Base-by-base conservation (phyloP, 225 moss, liverwort and hornwort species). In the Thuidium tamariscinum region DNA sequence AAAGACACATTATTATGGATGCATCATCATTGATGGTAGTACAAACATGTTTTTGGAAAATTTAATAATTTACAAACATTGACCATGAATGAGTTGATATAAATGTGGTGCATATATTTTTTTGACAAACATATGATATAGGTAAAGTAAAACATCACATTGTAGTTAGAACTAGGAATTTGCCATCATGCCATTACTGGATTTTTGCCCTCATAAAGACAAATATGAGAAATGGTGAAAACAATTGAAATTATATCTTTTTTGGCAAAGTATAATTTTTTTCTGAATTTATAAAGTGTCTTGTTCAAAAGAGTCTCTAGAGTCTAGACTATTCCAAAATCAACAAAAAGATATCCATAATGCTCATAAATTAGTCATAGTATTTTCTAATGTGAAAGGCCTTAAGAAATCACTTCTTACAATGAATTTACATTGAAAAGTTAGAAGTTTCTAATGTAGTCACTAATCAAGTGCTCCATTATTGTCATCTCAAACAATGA, bases 241-340 rank as follows among this genome's bases (percentile, higher is more conserved):
- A 7, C 4, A 67, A 7, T 22, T 22, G 6, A 21, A 67, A 6
- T 36, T 17, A 18, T 64, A 64, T 22, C 39, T 67, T 23, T 37
- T 3, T 6, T 0, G 0, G 11, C n/a, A 21, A 21, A 6, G 22
- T 6, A 19, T 39, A 5, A 67, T 7, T 22, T 36, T 36, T 3
- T 21, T 36, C 11, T 11, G 21, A 21, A 36, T 5, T 11, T 36
- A 21, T 36, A 6, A 36, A 36, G 19, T 66, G 1, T 32, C 16
- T 2, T 36, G 4, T 2, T 11, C 11, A 6, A 36, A 11, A n/a
- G 36, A 20, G 1, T 5, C 10, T 19, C 0, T 20, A n/a, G 5
- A 19, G 1, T n/a, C 0, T 20, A n/a, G 5, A 19, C 3, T n/a
- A 20, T 1, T 2, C 6, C 10, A 1, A 36, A 36, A 66, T 6